Conservation (phyloP, 352 stramenopile species). For the Phytophthora podocarpi region DNA sequence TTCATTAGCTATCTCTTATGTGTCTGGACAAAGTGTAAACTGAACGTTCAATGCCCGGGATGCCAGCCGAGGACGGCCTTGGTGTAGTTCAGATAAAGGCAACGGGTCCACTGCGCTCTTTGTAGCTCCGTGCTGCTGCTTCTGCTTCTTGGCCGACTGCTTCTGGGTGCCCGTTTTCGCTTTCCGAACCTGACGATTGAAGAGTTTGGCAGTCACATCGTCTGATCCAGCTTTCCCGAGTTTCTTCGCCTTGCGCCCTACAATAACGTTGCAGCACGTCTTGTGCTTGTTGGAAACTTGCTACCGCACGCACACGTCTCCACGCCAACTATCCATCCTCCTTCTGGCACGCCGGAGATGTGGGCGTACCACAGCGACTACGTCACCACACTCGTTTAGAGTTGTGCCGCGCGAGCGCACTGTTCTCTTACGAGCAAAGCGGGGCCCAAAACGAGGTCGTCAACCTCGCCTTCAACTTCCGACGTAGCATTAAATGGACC, state of each 20-base stretch:
- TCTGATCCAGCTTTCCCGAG: not conserved
- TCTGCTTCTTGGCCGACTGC: not conserved
- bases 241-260: not conserved
- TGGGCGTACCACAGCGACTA: not conserved
- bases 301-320: not conserved
- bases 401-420: not conserved
- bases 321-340: conserved; percentile 1
- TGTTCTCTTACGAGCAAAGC: not conserved
- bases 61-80: not conserved
- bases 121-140: not conserved
- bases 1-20: not conserved
- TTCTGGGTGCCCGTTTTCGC: not conserved
- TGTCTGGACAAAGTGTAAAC: not conserved
- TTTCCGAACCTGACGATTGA: conserved; percentile 5
- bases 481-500: not conserved
- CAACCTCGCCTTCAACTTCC: not conserved
- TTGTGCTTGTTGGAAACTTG: conserved; percentile 7
- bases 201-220: not conserved
- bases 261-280: conserved; percentile 8
- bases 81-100: not conserved
- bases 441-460: not conserved
- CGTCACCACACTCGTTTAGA: conserved; percentile 1
- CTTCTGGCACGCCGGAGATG: not conserved
- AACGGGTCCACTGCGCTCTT: too few relatives aligned
- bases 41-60: not conserved